Conservation (phyloP, 2,329 filamentous ascomycete genomes). For the Cladophialophora psammophila region DNA sequence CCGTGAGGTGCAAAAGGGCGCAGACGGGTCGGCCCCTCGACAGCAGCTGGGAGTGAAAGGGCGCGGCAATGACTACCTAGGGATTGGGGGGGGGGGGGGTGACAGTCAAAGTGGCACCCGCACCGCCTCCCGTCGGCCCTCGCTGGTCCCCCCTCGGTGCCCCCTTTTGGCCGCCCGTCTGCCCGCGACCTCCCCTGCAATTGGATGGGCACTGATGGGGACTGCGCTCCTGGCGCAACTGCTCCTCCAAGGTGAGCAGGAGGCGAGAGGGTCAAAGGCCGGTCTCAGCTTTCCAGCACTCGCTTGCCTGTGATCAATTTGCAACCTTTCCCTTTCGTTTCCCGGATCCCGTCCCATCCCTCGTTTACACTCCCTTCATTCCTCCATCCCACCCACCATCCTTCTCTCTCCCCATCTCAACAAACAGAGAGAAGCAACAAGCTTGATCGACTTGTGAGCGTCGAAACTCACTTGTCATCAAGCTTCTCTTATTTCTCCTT, state of each 20-base stretch:
- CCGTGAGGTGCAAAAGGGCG: not conserved
- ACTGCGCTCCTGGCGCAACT: no score
- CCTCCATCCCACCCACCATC: constrained; percentile 23
- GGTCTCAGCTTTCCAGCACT: constrained; percentile 7
- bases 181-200: not conserved
- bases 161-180: constrained; percentile 2
- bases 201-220: no score
- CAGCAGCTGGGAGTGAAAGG: not conserved
- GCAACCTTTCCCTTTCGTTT: constrained; percentile 10
- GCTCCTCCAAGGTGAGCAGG: no score
- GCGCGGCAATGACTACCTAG: not conserved
- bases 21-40: not conserved
- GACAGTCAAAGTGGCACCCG: constrained; percentile 25
- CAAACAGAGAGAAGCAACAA: not conserved
- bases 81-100: not conserved
- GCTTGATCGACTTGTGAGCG: constrained; percentile 34
- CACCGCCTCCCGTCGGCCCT: not conserved
- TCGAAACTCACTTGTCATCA: constrained; percentile 36
- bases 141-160: not conserved
- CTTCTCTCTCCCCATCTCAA: constrained; percentile 10
- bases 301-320: constrained; percentile 7
- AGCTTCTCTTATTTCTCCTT: constrained; percentile 9
- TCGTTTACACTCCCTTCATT: constrained; percentile 10
- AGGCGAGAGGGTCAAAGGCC: no score
- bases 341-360: constrained; percentile 7